These are phyloP conservation scores for Planoprotostelium fungivorum DNA, from an alignment of 78 protist genomes.

Conservation along the genomic window DNA sequence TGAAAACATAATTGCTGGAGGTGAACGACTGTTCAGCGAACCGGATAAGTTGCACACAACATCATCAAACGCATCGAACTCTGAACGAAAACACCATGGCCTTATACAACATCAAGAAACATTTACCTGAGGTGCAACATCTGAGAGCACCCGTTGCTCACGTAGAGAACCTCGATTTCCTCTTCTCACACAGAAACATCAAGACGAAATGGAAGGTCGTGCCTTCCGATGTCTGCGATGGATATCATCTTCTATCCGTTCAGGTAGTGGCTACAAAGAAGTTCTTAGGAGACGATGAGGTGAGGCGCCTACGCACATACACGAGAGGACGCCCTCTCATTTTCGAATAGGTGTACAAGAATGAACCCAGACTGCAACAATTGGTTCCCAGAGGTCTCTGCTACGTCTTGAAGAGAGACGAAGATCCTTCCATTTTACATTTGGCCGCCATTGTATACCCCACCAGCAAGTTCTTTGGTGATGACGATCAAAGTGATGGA, in stretches of 20 bases:
- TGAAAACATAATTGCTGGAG: too few species aligned
- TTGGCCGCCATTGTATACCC: neutral
- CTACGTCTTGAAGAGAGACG: neutral
- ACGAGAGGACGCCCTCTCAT: neutral
- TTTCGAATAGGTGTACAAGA: neutral
- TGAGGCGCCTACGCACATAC: neutral
- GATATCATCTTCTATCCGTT: neutral
- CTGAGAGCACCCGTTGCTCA: neutral
- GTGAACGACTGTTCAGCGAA: too few species aligned
- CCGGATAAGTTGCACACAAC: too few species aligned
- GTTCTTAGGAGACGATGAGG: neutral
- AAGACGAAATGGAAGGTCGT: neutral
- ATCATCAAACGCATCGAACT: too few species aligned
- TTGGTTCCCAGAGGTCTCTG: neutral
- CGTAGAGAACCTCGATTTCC: neutral
- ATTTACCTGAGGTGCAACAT: neutral
- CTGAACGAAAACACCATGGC: too few species aligned
- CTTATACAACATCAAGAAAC: neutral
- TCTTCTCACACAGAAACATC: neutral
- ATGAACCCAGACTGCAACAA: neutral
- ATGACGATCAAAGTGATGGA: neutral
- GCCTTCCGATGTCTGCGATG: neutral
- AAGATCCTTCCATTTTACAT: neutral
- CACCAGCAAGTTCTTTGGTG: neutral
- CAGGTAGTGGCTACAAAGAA: neutral